Conservation (phyloP, 169 alveolate genomes). For the Cardiosporidium cionae region DNA sequence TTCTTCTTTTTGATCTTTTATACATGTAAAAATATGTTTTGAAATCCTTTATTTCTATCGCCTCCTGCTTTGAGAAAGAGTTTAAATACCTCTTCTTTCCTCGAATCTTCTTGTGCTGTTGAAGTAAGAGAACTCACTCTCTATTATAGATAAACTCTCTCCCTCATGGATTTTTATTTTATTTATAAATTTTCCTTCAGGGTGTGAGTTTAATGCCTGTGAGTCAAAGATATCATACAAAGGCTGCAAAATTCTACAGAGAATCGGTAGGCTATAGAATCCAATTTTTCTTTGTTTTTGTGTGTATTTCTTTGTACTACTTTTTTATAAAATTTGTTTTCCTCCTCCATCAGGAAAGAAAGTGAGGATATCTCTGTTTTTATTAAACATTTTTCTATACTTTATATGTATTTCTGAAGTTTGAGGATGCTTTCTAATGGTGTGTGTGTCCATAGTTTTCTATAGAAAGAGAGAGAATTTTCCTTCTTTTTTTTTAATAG, state of each 20-base stretch:
- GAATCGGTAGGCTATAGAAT: no score
- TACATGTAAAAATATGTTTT: neutral
- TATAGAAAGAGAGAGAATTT: no score
- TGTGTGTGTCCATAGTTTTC: no score
- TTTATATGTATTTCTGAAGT: no score
- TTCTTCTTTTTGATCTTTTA: neutral
- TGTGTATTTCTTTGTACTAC: no score
- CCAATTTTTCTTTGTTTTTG: no score
- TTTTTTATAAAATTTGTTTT: no score
- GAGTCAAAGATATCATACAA: slow-evolving; percentile 25
- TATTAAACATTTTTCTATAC: no score
- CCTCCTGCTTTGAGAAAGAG: neutral
- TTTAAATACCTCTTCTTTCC: neutral
- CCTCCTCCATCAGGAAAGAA: no score
- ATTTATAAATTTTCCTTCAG: slow-evolving; percentile 1
- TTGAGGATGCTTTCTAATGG: no score
- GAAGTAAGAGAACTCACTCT: neutral
- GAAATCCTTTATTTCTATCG: neutral
- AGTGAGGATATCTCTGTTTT: no score
- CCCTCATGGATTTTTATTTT: neutral
- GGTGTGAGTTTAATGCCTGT: slow-evolving; percentile 27
- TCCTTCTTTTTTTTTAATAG: no score
- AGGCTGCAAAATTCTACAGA: slow-evolving; percentile 39
- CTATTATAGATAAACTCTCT: neutral
- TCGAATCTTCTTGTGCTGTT: neutral